Percentiles rank a stretch among this genome's conserved stretches.
Conservation (phyloP, 257 asterid species). For the Solanum phureja region DNA sequence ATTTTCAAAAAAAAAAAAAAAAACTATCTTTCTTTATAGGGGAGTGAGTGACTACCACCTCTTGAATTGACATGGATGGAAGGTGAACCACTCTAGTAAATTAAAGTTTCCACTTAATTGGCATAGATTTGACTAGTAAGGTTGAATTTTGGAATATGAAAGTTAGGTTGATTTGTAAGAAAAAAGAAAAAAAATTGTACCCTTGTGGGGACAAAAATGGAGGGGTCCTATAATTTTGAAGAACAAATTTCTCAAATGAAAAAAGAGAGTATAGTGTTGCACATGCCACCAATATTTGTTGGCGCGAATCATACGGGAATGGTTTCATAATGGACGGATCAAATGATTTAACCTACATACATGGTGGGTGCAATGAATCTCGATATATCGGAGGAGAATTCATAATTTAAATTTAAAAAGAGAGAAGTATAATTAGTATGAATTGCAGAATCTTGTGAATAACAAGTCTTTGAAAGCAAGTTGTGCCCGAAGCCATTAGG, state of each 20-base stretch:
- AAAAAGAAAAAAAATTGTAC: not conserved
- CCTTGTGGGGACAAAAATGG: constrained; percentile 17
- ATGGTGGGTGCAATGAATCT: not conserved
- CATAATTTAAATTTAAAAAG: not conserved
- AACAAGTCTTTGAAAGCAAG: not conserved
- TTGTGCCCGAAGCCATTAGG: not conserved
- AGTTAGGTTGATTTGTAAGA: not conserved
- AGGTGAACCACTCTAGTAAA: constrained; percentile 8
- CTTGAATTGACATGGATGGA: constrained; percentile 1
- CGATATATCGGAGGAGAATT: not conserved
- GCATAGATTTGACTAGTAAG: constrained; percentile 6
- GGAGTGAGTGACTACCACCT: not conserved
- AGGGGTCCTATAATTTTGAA: constrained; percentile 4
- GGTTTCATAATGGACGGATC: constrained; percentile 2
- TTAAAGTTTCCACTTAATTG: constrained; percentile 6
- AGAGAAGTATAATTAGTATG: not conserved
- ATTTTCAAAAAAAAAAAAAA: not conserved
- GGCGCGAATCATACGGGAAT: constrained; percentile 6
- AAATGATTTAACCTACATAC: not conserved
- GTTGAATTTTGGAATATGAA: constrained; percentile 3
- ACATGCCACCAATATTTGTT: not conserved
- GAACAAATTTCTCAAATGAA: not conserved
- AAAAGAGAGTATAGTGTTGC: not conserved
- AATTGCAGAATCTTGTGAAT: not conserved
- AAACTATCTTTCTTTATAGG: not conserved